Evolutionary conservation across 129 eudicot genomes (phyloP).

Genomic region (Centaurea solstitialis): DNA sequence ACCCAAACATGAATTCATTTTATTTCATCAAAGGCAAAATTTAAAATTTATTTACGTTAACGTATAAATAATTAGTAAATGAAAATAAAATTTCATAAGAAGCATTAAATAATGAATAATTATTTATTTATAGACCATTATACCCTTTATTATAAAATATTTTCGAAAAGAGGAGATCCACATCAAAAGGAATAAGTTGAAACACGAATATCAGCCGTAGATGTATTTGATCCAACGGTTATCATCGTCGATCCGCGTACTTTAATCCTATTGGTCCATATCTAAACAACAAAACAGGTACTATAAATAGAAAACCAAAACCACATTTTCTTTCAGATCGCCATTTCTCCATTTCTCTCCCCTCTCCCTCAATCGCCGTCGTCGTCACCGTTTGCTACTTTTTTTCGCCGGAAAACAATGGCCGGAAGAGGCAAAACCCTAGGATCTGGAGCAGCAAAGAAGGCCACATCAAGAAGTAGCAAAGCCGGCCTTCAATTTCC

Average conservation of each 20-base stretch:
- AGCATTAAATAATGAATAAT: neutral
- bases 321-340: neutral
- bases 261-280: slow-evolving; percentile 31
- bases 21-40: no score
- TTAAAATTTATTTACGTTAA: no score
- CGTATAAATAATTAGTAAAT: no score
- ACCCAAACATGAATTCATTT: no score
- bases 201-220: slow-evolving; percentile 9
- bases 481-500: slow-evolving; percentile 47
- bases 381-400: neutral
- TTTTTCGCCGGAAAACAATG: neutral
- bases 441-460: slow-evolving; percentile 38
- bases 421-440: slow-evolving; percentile 42
- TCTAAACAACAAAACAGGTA: slow-evolving; percentile 6
- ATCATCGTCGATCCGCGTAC: slow-evolving; percentile 28
- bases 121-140: neutral
- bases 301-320: slow-evolving; percentile 24
- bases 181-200: neutral
- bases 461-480: slow-evolving; percentile 41
- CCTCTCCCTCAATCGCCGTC: neutral
- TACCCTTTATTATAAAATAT: neutral
- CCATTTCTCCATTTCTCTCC: neutral
- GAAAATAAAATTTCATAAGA: no score
- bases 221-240: slow-evolving; percentile 34
- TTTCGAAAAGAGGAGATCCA: neutral